Conservation (phyloP, 1,284 basidiomycete genomes). For the Pseudozyma flocculosa region DNA sequence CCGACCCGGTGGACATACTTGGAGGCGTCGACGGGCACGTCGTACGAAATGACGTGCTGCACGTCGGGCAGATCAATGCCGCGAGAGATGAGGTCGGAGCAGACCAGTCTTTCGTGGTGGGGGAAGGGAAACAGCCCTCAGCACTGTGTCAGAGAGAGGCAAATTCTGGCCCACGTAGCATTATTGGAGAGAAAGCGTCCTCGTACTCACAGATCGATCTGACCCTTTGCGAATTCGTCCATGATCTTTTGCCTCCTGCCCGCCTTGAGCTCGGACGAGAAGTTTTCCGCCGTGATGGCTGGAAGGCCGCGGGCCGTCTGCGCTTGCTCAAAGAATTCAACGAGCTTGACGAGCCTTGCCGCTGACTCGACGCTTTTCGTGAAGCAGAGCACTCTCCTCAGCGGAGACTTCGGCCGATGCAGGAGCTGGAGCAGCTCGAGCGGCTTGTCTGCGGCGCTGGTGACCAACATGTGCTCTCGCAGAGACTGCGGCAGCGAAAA, state of each 20-base stretch:
- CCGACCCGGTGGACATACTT: conserved; percentile 98
- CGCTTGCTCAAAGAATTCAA: conserved; percentile 72
- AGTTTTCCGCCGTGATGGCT: conserved; percentile 62
- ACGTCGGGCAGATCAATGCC: conserved; percentile 95
- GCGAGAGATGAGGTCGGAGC: conserved; percentile 91
- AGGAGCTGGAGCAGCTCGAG: conserved; percentile 85
- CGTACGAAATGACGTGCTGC: conserved; percentile 88
- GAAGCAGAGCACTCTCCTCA: conserved; percentile 81
- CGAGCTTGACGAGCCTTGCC: conserved; percentile 74
- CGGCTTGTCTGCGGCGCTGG: conserved; percentile 78
- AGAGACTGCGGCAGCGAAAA: conserved; percentile 50
- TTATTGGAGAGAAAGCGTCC: neutral
- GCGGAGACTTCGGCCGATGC: conserved; percentile 60
- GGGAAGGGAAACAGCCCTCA: too few species aligned
- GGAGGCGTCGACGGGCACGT: conserved; percentile 91
- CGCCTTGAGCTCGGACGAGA: conserved; percentile 81
- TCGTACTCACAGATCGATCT: conserved; percentile 74
- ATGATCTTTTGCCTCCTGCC: conserved; percentile 76
- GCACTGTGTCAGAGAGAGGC: too few species aligned
- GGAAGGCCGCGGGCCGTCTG: conserved; percentile 17
- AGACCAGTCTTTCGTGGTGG: conserved; percentile 82
- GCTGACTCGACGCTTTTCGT: conserved; percentile 94
- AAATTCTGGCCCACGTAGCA: too few species aligned
- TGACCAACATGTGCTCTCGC: conserved; percentile 72
- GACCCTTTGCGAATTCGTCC: conserved; percentile 75